These are phyloP conservation scores for Nakazawaea sp. DNA, from an alignment of 805 yeast species.

Conservation along the genomic window DNA sequence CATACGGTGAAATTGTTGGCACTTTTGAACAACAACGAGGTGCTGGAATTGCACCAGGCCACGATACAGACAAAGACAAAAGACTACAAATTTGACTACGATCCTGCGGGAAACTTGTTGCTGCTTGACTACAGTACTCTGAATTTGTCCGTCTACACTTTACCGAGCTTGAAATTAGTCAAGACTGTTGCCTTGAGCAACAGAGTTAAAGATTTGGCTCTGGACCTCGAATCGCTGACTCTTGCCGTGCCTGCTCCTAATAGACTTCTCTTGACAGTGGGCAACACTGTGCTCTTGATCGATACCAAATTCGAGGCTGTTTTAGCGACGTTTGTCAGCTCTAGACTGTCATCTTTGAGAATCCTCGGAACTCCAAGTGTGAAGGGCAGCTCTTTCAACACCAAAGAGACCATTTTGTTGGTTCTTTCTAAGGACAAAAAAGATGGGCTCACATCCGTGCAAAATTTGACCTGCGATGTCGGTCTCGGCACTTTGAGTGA, in stretches of 20 bases:
- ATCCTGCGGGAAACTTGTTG: constrained; percentile 23
- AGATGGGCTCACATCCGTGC: constrained; percentile 35
- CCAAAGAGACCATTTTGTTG: constrained; percentile 34
- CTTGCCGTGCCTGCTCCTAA: constrained; percentile 35
- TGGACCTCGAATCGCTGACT: constrained; percentile 17
- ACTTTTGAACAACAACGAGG: constrained; percentile 16
- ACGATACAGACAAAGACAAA: constrained; percentile 14
- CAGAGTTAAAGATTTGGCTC: constrained; percentile 19
- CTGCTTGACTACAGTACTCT: constrained; percentile 15
- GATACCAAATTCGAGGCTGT: constrained; percentile 38
- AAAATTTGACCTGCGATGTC: constrained; percentile 44
- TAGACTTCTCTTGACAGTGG: constrained; percentile 36
- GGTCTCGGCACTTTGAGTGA: constrained; percentile 67
- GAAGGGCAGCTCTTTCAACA: constrained; percentile 34
- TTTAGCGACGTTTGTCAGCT: constrained; percentile 19
- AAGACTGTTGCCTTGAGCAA: constrained; percentile 19
- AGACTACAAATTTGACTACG: constrained; percentile 16
- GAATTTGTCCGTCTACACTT: constrained; percentile 18
- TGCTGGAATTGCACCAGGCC: constrained; percentile 22
- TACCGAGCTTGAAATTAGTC: constrained; percentile 26
- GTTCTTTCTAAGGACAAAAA: constrained; percentile 32
- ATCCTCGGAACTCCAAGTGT: constrained; percentile 26
- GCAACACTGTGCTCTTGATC: constrained; percentile 32
- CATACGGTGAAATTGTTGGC: constrained; percentile 18
- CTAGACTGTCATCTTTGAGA: background rate